phyloP scores from a whole-genome alignment of 257 asterid genomes.

The Salvia hispanica region DNA sequence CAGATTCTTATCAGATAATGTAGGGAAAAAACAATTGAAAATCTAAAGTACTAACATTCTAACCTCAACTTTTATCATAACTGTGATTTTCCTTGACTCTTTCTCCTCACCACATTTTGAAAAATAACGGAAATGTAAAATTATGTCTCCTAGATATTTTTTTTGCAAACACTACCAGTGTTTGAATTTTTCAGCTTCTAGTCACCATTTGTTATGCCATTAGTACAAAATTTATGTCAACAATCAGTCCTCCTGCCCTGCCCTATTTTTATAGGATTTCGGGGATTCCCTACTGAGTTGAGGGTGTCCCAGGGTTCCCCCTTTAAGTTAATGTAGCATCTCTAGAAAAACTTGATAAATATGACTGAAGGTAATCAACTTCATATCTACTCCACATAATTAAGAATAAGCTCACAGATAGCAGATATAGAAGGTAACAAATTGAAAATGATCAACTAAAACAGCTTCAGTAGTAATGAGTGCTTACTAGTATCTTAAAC shows the following conservation, averaged over 20 bases:
- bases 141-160: background rate
- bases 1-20: background rate
- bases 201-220: background rate
- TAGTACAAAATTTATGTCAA: background rate
- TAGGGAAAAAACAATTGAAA: background rate
- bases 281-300: background rate
- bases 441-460: slow-evolving; percentile 8
- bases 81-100: background rate
- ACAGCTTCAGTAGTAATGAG: slow-evolving; percentile 27
- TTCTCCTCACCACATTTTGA: background rate
- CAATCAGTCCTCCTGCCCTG: slow-evolving; percentile 4
- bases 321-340: background rate
- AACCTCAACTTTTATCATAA: background rate
- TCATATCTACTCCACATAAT: slow-evolving; percentile 19
- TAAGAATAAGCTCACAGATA: slow-evolving; percentile 10
- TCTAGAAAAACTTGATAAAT: slow-evolving; percentile 11
- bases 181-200: background rate
- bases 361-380: slow-evolving; percentile 24
- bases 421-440: background rate
- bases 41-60: background rate
- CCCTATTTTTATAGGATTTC: background rate
- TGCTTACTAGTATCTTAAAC: slow-evolving; percentile 85
- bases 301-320: background rate
- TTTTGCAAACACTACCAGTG: background rate
- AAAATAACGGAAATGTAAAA: background rate